Percentiles rank a stretch among this genome's conserved stretches.
Conservation (phyloP, 441 rosid species). For the Arabidopsis hybrid region DNA sequence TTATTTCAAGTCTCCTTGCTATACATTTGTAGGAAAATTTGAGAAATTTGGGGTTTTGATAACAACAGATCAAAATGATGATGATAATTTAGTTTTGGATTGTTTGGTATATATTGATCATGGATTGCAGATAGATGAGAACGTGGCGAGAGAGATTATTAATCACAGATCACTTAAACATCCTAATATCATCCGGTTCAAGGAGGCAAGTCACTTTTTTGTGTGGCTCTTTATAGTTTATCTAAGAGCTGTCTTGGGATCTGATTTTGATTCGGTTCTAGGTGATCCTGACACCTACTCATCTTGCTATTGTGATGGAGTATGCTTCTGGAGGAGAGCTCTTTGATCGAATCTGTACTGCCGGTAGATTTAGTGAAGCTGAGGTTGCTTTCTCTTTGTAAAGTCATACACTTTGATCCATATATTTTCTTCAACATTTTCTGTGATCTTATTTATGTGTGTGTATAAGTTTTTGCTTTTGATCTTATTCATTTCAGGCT, state of each 20-base stretch:
- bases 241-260: constrained; percentile 12
- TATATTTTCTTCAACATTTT: not conserved
- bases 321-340: constrained; percentile 97
- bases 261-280: constrained; percentile 34
- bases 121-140: constrained; percentile 81
- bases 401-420: constrained; percentile 44
- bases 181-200: constrained; percentile 91
- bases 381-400: constrained; percentile 60
- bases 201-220: constrained; percentile 66
- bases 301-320: constrained; percentile 94
- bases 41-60: not conserved
- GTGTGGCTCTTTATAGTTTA: not conserved
- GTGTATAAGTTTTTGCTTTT: not conserved
- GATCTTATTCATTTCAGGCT: constrained; percentile 54
- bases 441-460: not conserved
- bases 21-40: not conserved
- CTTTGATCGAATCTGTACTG: constrained; percentile 87
- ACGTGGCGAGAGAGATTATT: constrained; percentile 94
- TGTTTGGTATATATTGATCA: constrained; percentile 17
- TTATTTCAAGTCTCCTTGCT: not conserved
- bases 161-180: constrained; percentile 94
- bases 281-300: constrained; percentile 94
- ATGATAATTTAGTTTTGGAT: constrained; percentile 5
- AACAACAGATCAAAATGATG: not conserved
- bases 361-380: constrained; percentile 98